phyloP scores from a whole-genome alignment of 306 rosid species.

The Begonia masoniana region DNA sequence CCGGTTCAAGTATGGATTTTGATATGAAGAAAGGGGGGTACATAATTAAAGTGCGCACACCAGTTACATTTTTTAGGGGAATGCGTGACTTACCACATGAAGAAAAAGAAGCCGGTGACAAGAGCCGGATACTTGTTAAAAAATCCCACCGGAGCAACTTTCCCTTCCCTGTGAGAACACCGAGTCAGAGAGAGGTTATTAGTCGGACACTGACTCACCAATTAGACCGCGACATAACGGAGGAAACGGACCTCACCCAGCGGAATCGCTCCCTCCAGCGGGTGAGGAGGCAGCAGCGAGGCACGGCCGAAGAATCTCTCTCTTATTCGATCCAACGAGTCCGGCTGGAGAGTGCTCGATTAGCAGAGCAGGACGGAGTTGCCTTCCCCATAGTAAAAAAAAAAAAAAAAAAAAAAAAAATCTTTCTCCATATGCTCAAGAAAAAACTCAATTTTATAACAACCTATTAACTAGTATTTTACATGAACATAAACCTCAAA shows the following conservation, averaged over 20 bases:
- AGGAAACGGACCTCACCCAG: conserved; percentile 99
- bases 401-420: too few species aligned
- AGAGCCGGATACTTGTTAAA: conserved; percentile 42
- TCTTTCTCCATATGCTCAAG: too few species aligned
- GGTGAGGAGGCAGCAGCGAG: conserved; percentile 64
- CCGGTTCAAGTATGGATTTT: background rate
- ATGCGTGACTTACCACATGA: conserved; percentile 49
- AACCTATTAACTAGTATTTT: too few species aligned
- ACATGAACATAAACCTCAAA: too few species aligned
- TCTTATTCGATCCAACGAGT: conserved; percentile 7
- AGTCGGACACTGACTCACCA: conserved; percentile 23
- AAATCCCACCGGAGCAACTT: conserved; percentile 60
- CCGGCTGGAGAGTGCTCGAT: conserved; percentile 30
- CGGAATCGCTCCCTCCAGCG: conserved; percentile 82
- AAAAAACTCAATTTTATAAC: too few species aligned
- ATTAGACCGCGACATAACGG: conserved; percentile 46
- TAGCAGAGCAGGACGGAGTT: conserved; percentile 66
- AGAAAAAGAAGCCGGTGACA: conserved; percentile 83
- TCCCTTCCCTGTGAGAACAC: conserved; percentile 39
- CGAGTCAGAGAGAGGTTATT: conserved; percentile 15
- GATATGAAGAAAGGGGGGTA: background rate
- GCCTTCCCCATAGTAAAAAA: conserved; percentile 85
- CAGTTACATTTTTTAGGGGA: too few species aligned
- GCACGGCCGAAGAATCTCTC: conserved; percentile 36
- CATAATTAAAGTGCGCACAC: too few species aligned